Conservation (phyloP, 805 yeast species). For the Saturnispora ahearnii region DNA sequence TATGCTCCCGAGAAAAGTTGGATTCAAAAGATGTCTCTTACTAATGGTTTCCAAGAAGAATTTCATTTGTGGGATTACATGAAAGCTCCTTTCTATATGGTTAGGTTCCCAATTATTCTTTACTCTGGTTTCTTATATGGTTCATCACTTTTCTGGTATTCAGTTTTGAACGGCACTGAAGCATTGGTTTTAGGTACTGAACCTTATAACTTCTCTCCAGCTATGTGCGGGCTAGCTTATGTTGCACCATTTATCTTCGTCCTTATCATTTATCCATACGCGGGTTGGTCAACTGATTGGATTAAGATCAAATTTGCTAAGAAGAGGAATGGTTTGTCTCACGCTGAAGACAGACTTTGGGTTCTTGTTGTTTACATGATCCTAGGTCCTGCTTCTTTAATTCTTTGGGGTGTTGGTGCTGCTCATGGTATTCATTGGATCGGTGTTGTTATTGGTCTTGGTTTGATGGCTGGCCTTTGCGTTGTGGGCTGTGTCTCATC, state of each 20-base stretch:
- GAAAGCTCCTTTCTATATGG: conserved; percentile 33
- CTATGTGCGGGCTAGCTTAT: conserved; percentile 42
- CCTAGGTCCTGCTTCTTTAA: conserved; percentile 45
- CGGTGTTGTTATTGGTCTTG: conserved; percentile 45
- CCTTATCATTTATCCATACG: conserved; percentile 33
- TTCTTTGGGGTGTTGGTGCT: conserved; percentile 61
- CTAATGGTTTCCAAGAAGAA: conserved; percentile 29
- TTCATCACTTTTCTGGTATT: conserved; percentile 38
- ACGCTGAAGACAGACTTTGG: conserved; percentile 54
- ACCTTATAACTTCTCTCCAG: conserved; percentile 44
- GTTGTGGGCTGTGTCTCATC: conserved; percentile 44
- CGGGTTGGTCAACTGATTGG: conserved; percentile 46
- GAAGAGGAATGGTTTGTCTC: conserved; percentile 41
- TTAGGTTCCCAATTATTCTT: conserved; percentile 44
- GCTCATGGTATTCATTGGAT: conserved; percentile 47
- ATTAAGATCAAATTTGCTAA: conserved; percentile 40
- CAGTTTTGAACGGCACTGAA: conserved; percentile 41
- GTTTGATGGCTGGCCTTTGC: conserved; percentile 46
- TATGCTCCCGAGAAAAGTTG: conserved; percentile 30
- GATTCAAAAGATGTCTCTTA: conserved; percentile 35
- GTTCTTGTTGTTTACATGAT: conserved; percentile 36
- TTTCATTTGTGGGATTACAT: conserved; percentile 22
- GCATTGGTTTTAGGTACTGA: conserved; percentile 33
- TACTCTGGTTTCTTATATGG: conserved; percentile 53
- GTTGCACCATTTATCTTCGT: conserved; percentile 45